These are phyloP conservation scores for Striga hermonthica DNA, from an alignment of 305 asterid species.

Conservation along the genomic window DNA sequence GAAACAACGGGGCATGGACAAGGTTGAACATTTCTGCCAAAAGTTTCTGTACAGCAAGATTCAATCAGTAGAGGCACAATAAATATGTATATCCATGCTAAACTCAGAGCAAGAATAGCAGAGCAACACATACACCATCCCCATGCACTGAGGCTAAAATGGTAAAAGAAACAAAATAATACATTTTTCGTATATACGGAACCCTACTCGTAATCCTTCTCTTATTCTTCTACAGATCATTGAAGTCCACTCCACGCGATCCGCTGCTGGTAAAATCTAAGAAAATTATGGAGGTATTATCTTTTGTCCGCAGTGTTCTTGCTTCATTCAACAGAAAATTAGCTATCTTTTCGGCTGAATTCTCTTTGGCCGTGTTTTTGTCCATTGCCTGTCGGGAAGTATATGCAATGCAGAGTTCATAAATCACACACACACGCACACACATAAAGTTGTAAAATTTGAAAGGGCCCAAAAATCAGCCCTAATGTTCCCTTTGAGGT, in stretches of 20 bases:
- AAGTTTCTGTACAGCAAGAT: conserved; percentile 35
- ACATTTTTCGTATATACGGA: conserved; percentile 30
- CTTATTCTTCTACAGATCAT: conserved; percentile 38
- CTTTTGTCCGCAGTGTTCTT: conserved; percentile 77
- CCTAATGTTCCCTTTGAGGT: background rate
- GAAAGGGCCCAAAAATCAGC: background rate
- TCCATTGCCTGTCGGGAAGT: conserved; percentile 52
- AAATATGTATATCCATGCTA: conserved; percentile 24
- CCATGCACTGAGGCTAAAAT: conserved; percentile 25
- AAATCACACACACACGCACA: background rate
- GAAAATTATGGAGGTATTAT: conserved; percentile 82
- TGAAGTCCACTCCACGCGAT: conserved; percentile 42
- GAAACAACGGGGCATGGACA: background rate
- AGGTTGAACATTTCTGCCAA: conserved; percentile 31
- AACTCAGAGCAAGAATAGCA: conserved; percentile 26
- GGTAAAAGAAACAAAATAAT: conserved; percentile 27
- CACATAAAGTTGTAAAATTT: no score
- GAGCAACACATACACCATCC: conserved; percentile 24
- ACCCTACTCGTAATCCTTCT: conserved; percentile 19
- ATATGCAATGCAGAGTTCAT: background rate
- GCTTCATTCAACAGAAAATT: conserved; percentile 76
- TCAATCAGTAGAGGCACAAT: conserved; percentile 3
- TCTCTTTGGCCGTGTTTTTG: conserved; percentile 36
- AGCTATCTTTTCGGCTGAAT: conserved; percentile 65
- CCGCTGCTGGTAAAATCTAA: conserved; percentile 55